Evolutionary conservation across 306 rosid species (phyloP), one percentile per base, ranked within the genome.

Genomic region (Dryas drummondii): DNA sequence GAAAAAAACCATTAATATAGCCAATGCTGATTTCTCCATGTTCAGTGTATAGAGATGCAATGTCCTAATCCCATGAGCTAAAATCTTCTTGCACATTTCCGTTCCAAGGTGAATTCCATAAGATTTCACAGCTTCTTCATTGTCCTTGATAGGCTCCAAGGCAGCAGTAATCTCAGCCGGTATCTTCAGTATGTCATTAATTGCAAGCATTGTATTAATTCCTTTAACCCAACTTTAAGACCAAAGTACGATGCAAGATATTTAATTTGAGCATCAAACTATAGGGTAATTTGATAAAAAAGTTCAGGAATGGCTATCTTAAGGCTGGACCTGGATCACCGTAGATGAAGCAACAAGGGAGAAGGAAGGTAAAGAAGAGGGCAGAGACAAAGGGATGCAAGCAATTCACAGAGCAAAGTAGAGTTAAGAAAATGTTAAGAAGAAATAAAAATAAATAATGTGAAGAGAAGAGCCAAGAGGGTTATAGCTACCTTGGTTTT

Each of bases 51-150:
- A 94, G 54, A 94, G 88, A 79, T 94, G 98, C 83, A 94, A 26
- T 37, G 94, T 88, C 87, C 85, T 94, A 78, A 91, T 88, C 85
- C 98, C 98, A 84, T 90, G 90, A 73, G 96, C 90, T 75, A 94
- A 78, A 88, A 94, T 88, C 86, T 94, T 94, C 83, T 82, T 89
- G 91, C 98, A 94, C 97, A 86, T 94, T 78, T 94, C 98, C 64
- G 97, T 91, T 81, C 97, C 98, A 64, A 88, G 92, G 83, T 91
- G 94, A 86, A 94, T 79, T 79, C 98, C 98, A 79, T 89, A 94
- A 65, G 94, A 22, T 84, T 85, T 94, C 68, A 94, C 97, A 80
- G 98, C 98, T 86, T 94, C 98, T 83, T 94, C 98, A 74, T 94
- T 94, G 84, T 94, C 98, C 86, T 89, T 91, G 86, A 94, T 89